Base-by-base conservation (phyloP, 2,329 filamentous ascomycete genomes). In the Amylocarpus encephaloides region DNA sequence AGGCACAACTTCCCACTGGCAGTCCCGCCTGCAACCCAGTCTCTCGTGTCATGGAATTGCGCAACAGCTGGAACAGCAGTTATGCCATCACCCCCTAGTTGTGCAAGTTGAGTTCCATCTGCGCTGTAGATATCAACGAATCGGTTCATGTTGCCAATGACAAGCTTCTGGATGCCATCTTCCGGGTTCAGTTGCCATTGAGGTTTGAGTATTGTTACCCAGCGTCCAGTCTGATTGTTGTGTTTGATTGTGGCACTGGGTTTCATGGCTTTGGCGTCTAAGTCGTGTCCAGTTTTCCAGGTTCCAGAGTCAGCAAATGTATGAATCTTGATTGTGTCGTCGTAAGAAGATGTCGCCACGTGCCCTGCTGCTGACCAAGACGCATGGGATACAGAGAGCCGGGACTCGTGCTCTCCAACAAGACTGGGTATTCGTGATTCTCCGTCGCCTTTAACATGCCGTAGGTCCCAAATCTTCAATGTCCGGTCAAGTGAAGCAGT, bases 111-210 rank as follows among this genome's bases (percentile, higher is more conserved):
- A 62, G 89, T 84, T 0, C 93, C 93, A 43, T 86, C 79, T 0
- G 82, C 77, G 0, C 85, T 86, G 66, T 86, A 98, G 0, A 98
- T 79, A 64, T 98, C 93, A 1, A 97, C 88, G 61, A 96, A 97
- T 1, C 93, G 82, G 65, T 95, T 95, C 93, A 97, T 97, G 60
- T 97, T 98, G 1, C 88, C 93, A 50, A 98, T 92, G 19, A 82
- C 87, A 61, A 98, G 90, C 54, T 92, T 89, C 56, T 95, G 85
- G 5, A 94, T 82, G 6, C 84, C 83, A 51, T 93, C 88, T 32
- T 77, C 71, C 0, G 93, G 92, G 41, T 79, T 77, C 30, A 79
- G 74, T 67, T 98, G 93, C 93, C 93, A 98, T 61, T 95, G 89
- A 0, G 66, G 93, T 77, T 76, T 94, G 65, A 76, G 67, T 32